These are phyloP conservation scores for Cryptococcus sp. DNA, from an alignment of 1,284 basidiomycete genomes.

Conservation along the genomic window DNA sequence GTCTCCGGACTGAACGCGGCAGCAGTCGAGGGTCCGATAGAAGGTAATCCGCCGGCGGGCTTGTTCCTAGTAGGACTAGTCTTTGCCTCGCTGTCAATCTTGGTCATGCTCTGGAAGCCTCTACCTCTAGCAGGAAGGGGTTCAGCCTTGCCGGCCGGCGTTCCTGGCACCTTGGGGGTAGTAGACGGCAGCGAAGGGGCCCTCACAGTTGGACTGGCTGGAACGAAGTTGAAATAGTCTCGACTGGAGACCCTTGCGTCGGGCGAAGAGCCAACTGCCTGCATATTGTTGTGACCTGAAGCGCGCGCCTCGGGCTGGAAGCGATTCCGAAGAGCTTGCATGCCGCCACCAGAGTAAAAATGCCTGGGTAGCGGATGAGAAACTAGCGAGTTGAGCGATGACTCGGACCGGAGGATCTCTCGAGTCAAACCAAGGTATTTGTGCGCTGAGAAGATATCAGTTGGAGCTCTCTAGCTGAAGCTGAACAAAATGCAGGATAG, in stretches of 20 bases:
- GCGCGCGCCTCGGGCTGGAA: conserved; percentile 57
- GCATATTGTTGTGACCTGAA: conserved; percentile 10
- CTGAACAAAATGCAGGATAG: not conserved
- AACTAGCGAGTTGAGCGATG: conserved; percentile 93
- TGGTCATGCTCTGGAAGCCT: conserved; percentile 14
- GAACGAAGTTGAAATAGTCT: conserved; percentile 52
- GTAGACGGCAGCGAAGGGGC: conserved; percentile 42
- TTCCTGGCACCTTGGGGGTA: conserved; percentile 31
- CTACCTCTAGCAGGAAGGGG: conserved; percentile 1
- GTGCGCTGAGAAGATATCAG: conserved; percentile 68
- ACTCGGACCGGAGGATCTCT: conserved; percentile 93
- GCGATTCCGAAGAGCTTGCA: conserved; percentile 82
- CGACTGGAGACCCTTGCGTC: conserved; percentile 27
- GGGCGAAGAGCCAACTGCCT: conserved; percentile 20
- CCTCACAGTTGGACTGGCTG: conserved; percentile 42
- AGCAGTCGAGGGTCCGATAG: conserved; percentile 15
- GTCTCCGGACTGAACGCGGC: conserved; percentile 32
- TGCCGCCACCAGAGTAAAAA: conserved; percentile 93
- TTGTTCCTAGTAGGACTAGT: not conserved
- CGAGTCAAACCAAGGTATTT: conserved; percentile 93
- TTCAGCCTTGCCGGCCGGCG: conserved; percentile 22
- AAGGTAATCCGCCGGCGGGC: not conserved
- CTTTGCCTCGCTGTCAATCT: conserved; percentile 7
- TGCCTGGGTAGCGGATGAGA: conserved; percentile 87
- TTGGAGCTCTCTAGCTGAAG: not conserved